Evolutionary conservation across 2,329 filamentous ascomycete genomes (phyloP), one percentile per base, ranked within the genome.

Genomic region (Colletotrichum endophyticum): DNA sequence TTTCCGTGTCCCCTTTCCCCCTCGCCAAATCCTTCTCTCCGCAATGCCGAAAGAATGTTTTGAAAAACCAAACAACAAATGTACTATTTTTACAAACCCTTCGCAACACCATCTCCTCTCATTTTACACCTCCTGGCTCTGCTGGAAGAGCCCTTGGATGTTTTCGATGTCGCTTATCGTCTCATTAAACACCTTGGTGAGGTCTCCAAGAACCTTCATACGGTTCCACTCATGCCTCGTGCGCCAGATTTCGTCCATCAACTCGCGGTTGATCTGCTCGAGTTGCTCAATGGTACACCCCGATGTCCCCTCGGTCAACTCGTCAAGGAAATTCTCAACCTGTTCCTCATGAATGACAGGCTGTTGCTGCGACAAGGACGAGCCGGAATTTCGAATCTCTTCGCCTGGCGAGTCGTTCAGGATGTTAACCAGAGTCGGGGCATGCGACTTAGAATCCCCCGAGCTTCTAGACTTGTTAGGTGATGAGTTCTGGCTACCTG

Each of bases 201-300:
- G 89, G 49, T 89, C 86, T 62, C 86, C 87, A 16, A 93, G 89
- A 16, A 98, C 96, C 80, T 90, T 89, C 80, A 92, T 93, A 59
- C 97, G 92, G 85, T 99, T 97, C 92, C 95, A 97, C 81, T 98
- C 93, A 64, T 92, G 90, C 66, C 96, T 91, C 76, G 91, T 91
- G 77, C 89, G 90, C 97, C 97, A 99, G 61, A 99, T 91, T 78
- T 93, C 92, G 77, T 96, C 94, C 96, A 99, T 99, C 78, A 99
- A 88, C 79, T 94, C 92, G 9, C 96, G 94, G 83, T 96, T 96
- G 83, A 98, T 93, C 85, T 99, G 96, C 87, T 99, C 96, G 25
- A 99, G 88, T 84, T 99, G 96, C 86, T 99, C 97, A 69, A 99
- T 95, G 0, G 94, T 95, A 83, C 95, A 95, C 1, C 95, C 95